Evolutionary conservation across 441 rosid species (phyloP), one percentile per base, ranked within the genome.

Genomic region (Erodium trifolium): DNA sequence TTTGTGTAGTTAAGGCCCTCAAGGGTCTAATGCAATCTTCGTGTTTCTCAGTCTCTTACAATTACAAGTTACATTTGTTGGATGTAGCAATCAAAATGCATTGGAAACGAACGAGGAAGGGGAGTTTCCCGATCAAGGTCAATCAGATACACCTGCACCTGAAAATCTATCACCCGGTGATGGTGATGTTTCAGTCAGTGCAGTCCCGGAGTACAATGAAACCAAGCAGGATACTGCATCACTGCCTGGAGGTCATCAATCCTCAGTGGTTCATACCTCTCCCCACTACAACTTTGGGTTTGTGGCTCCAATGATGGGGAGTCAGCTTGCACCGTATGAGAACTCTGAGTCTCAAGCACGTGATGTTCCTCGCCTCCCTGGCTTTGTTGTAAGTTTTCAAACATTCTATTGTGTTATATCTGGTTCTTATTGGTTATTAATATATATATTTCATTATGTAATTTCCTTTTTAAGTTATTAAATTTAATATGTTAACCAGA

Each of bases 311-410:
- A 77, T 82, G 72, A 66, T 84, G 76, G 84, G 87, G 68, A 80
- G 83, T 77, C 96, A 87, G 62, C 10, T 55, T 55, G 19, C 62
- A 49, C 77, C 87, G 66, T 80, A 82, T 75, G 97, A 91, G 76
- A 93, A 78, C 76, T 74, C 91, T 8, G 96, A 93, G 69, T 83
- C 91, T 77, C 97, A 89, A 83, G 81, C 82, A 72, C 86, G 81
- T 67, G 97, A 90, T 75, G 85, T 71, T 72, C 76, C 93, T 77
- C 94, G 78, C 74, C 79, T 93, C 73, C 87, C 94, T 79, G 80
- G 84, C 82, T 93, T 87, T 77, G 79, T 87, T 29, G 97, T 93
- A 82, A 83, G 97, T 65, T 69, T 68, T 71, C 63, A 16, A 64
- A 72, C 65, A 49, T 66, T 65, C 16, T 14, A 14, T 16, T 55